Percentiles rank a stretch among this genome's conserved stretches.
phyloP scores from a whole-genome alignment of 2,329 filamentous ascomycete species.

The Beauveria varroae region DNA sequence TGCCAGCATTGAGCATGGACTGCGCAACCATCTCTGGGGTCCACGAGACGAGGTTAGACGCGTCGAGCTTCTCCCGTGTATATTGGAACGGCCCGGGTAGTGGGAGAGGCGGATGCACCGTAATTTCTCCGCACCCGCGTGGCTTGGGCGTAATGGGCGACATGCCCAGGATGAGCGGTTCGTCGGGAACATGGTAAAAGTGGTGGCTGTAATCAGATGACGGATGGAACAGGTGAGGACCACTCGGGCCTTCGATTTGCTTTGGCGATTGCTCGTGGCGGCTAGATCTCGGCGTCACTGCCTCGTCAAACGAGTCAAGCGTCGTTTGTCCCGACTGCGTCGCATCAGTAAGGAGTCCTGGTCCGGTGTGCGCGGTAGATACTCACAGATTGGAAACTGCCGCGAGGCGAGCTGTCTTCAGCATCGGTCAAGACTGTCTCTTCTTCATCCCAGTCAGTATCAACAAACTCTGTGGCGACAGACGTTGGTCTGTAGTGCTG shows the following conservation, averaged over 20 bases:
- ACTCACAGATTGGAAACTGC: slow-evolving; percentile 66
- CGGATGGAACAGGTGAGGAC: slow-evolving; percentile 78
- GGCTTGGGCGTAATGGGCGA: slow-evolving; percentile 66
- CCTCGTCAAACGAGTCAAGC: slow-evolving; percentile 78
- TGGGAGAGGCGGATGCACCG: slow-evolving; percentile 17
- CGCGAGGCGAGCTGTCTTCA: slow-evolving; percentile 59
- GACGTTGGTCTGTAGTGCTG: slow-evolving; percentile 53
- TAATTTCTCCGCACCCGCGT: slow-evolving; percentile 24
- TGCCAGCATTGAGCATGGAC: slow-evolving; percentile 78
- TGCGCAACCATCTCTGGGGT: slow-evolving; percentile 69
- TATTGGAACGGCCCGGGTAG: slow-evolving; percentile 49
- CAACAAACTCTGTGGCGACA: slow-evolving; percentile 68
- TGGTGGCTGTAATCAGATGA: slow-evolving; percentile 38
- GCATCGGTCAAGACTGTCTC: slow-evolving; percentile 51
- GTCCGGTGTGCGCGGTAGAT: not conserved
- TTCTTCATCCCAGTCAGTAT: slow-evolving; percentile 64
- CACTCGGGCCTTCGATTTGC: slow-evolving; percentile 69
- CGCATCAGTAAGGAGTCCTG: slow-evolving; percentile 11
- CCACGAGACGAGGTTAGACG: slow-evolving; percentile 57
- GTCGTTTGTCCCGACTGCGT: slow-evolving; percentile 47
- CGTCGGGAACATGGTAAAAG: slow-evolving; percentile 27
- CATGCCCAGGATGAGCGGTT: slow-evolving; percentile 53
- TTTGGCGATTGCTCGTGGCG: slow-evolving; percentile 53
- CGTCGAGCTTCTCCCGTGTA: slow-evolving; percentile 49
- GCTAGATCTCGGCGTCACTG: slow-evolving; percentile 65